phyloP scores from a whole-genome alignment of 768 basidiomycete genomes.

The Boletus insuetus region DNA sequence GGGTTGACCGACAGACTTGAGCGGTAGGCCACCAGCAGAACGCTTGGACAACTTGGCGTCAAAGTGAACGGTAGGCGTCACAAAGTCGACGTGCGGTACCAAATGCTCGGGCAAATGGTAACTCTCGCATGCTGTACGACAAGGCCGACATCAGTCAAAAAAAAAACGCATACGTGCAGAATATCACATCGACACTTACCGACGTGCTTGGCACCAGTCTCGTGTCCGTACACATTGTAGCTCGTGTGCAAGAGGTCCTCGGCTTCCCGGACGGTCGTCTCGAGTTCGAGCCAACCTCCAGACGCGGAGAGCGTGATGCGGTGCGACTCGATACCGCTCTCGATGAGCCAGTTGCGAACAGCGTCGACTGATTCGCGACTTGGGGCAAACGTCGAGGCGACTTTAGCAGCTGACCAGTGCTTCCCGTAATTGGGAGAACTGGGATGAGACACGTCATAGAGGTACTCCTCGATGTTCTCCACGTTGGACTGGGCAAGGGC shows the following conservation, averaged over 20 bases:
- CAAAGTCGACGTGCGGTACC: constrained; percentile 39
- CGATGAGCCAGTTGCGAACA: constrained; percentile 41
- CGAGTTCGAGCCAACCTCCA: constrained; percentile 40
- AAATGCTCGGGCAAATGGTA: constrained; percentile 42
- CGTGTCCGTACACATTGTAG: constrained; percentile 41
- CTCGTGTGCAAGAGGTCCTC: constrained; percentile 43
- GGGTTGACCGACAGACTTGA: constrained; percentile 12
- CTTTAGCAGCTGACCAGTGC: constrained; percentile 41
- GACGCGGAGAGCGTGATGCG: constrained; percentile 34
- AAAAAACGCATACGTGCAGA: neutral
- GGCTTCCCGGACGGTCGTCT: constrained; percentile 40
- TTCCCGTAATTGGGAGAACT: constrained; percentile 43
- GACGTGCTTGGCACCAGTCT: constrained; percentile 37
- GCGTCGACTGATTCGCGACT: constrained; percentile 33
- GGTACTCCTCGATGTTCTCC: constrained; percentile 37
- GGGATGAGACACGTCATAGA: constrained; percentile 44
- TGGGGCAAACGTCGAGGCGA: constrained; percentile 45
- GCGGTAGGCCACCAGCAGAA: neutral
- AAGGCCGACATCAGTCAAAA: too few species aligned
- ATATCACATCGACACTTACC: constrained; percentile 21
- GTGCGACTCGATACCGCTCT: constrained; percentile 34
- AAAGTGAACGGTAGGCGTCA: constrained; percentile 46
- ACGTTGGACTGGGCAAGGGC: constrained; percentile 44
- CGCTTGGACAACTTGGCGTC: constrained; percentile 27
- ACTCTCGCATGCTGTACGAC: constrained; percentile 34